These are phyloP conservation scores for Eutrema heterophyllum DNA, from an alignment of 345 rosid genomes.

Conservation along the genomic window DNA sequence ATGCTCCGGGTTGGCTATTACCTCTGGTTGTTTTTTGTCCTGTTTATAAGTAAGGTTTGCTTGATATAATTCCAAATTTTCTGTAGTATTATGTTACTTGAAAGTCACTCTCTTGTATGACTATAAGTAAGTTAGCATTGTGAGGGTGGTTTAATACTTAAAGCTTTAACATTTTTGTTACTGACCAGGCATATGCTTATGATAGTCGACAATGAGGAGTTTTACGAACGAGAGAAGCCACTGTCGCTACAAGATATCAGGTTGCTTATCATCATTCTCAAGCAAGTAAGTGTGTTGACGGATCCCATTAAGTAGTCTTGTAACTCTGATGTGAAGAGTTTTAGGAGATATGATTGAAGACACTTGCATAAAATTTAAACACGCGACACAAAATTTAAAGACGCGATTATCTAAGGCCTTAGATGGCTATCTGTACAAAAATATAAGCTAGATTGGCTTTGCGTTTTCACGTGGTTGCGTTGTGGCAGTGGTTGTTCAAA, in stretches of 20 bases:
- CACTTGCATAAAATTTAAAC: not conserved
- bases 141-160: not conserved
- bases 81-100: not conserved
- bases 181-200: constrained; percentile 93
- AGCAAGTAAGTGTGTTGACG: constrained; percentile 51
- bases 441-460: constrained; percentile 5
- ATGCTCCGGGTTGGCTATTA: constrained; percentile 91
- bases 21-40: constrained; percentile 97
- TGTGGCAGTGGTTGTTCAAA: constrained; percentile 4
- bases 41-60: constrained; percentile 77
- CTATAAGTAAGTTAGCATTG: constrained; percentile 6
- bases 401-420: not conserved
- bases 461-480: not conserved
- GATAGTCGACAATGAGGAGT: constrained; percentile 94
- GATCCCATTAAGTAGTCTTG: not conserved
- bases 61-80: constrained; percentile 1
- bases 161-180: constrained; percentile 22
- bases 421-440: not conserved
- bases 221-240: constrained; percentile 93
- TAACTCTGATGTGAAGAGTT: constrained; percentile 7
- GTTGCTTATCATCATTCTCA: constrained; percentile 67
- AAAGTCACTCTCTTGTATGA: not conserved
- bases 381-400: not conserved
- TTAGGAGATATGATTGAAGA: constrained; percentile 16
- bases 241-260: constrained; percentile 72